phyloP scores from a whole-genome alignment of 257 asterid genomes.

The Lithospermum erythrorhizon region DNA sequence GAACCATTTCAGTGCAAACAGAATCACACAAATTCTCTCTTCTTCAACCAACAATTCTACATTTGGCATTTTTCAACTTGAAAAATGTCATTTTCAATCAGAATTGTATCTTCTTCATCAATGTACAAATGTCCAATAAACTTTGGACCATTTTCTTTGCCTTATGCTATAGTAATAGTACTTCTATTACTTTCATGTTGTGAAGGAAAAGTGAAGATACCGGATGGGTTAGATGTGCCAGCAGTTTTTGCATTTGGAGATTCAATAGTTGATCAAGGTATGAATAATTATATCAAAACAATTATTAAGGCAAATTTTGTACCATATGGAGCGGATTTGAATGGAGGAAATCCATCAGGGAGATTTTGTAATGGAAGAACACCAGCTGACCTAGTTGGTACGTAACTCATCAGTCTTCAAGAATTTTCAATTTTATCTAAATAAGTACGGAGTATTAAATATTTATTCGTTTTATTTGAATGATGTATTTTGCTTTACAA shows the following conservation, averaged over 20 bases:
- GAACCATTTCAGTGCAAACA: not conserved
- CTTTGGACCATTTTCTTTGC: not conserved
- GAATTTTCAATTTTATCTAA: not conserved
- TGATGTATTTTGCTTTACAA: no score
- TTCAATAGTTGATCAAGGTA: conserved; percentile 68
- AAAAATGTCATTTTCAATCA: not conserved
- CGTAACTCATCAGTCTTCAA: not conserved
- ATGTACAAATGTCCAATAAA: not conserved
- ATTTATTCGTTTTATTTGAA: no score
- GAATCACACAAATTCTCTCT: not conserved
- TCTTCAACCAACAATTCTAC: not conserved
- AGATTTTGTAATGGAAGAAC: conserved; percentile 63
- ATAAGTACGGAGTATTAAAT: no score
- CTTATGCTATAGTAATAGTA: not conserved
- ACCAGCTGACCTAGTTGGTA: conserved; percentile 62
- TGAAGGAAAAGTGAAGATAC: conserved; percentile 31
- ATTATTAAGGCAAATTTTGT: conserved; percentile 27
- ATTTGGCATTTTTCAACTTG: not conserved
- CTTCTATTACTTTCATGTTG: conserved; percentile 8
- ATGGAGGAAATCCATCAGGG: conserved; percentile 47
- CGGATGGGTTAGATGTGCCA: conserved; percentile 26
- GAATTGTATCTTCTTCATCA: not conserved
- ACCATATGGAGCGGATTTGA: conserved; percentile 60
- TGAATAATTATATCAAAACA: conserved; percentile 34
- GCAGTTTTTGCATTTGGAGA: conserved; percentile 68